phyloP scores from a whole-genome alignment of 192 early-diverging fungal species.

The Radiomyces spectabilis region DNA sequence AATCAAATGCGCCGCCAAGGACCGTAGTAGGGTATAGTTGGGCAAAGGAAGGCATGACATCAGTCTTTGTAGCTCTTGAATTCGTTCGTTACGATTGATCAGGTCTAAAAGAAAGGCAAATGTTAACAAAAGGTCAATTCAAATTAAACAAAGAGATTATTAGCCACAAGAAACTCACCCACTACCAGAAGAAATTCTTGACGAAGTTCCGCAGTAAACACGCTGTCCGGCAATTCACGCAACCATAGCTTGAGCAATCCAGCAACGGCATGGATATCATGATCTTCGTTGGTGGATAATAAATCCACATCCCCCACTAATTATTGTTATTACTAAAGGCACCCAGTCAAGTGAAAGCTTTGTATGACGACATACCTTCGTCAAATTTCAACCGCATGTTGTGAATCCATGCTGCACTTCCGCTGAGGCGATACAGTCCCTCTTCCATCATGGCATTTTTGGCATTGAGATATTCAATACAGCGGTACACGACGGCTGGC shows the following conservation, averaged over 20 bases:
- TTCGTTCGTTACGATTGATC: slow-evolving; percentile 68
- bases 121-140: no score
- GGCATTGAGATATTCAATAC: slow-evolving; percentile 92
- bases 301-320: slow-evolving; percentile 72
- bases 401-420: slow-evolving; percentile 66
- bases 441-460: slow-evolving; percentile 87
- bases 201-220: slow-evolving; percentile 77
- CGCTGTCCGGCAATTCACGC: slow-evolving; percentile 79
- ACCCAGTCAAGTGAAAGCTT: slow-evolving; percentile 56
- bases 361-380: slow-evolving; percentile 35
- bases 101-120: slow-evolving; percentile 36
- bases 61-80: slow-evolving; percentile 75
- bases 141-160: no score
- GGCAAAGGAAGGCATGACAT: slow-evolving; percentile 70
- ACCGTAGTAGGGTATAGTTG: slow-evolving; percentile 88
- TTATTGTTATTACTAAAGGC: neutral
- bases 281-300: slow-evolving; percentile 48
- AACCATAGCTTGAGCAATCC: slow-evolving; percentile 91
- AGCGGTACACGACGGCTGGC: slow-evolving; percentile 89
- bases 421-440: slow-evolving; percentile 91
- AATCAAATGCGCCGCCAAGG: slow-evolving; percentile 86
- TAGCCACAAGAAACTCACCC: slow-evolving; percentile 9
- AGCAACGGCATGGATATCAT: slow-evolving; percentile 90
- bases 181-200: slow-evolving; percentile 78
- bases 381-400: slow-evolving; percentile 51